Base-by-base conservation (phyloP, 495 filamentous ascomycete species). In the Lasiosphaeria miniovina region DNA sequence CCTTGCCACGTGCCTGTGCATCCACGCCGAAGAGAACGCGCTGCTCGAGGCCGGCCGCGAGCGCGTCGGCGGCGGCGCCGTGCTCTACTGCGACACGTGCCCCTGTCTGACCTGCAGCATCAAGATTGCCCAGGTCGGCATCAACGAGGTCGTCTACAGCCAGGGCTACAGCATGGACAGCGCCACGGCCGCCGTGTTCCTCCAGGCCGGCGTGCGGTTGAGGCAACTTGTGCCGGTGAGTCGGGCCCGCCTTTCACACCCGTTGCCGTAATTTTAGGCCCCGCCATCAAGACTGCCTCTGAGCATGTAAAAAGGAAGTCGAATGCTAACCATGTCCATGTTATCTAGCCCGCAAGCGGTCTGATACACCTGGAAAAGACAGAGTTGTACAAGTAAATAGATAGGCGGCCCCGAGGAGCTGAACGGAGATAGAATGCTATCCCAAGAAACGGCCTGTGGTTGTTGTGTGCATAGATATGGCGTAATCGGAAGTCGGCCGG, bases 61-160 rank as follows among this genome's bases (percentile, higher is more conserved):
- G 73, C 80, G 94, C 24, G 89, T 98, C 63, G 80, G 91, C 40
- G 86, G 88, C 52, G 76, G 78, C 80, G 85, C 89, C 11, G 88
- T 88, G 55, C 77, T 98, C 35, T 98, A 98, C 70, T 97, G 94
- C 68, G 90, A 98, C 70, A 98, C 94, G 71, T 98, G 94, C 66
- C 94, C 94, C 11, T 98, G 94, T 65, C 80, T 98, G 77, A 98
- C 94, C n/a, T 98, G 94, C 71, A 93, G 89, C 62, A 93, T 98
- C 75, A 98, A 98, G 72, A 97, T 98, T 67, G 86, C 89, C 7
- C 94, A 98, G 74, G 91, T 97, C 32, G 94, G 94, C 0, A 96
- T 98, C 36, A 85, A 80, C 31, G 94, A 98, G 77, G 94, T 98
- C 33, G 94, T 98, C 34, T 98, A 95, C 70, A 90, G 84, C 51